Evolutionary conservation across 306 rosid genomes (phyloP), one percentile per base, ranked within the genome.

Genomic region (Mucuna pruriens): DNA sequence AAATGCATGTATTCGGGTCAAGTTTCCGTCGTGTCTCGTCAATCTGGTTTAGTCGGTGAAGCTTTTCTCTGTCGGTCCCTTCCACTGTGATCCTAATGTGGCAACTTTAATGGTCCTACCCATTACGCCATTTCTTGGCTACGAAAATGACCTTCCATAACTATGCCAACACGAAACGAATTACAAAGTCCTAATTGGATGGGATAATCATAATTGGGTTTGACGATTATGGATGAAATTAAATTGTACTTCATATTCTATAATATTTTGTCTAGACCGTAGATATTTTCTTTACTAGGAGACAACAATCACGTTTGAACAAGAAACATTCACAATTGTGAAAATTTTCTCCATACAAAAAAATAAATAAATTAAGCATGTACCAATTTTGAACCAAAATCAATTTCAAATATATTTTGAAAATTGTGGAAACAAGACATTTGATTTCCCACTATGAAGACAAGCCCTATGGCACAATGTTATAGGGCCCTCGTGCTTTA

Each of bases 401-500:
- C 6, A 31, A 51, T 22, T 45, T 58, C 19, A 58, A 49, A 58
- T 16, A 22, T 45, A 26, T 1, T 52, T 71, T 61, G 45, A 80
- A 70, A 60, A 12, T 69, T 74, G 44, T 5, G 12, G 80, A 25
- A 73, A 76, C 64, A 80, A 60, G 61, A 80, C 57, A 65, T 39
- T 82, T n/a, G n/a, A n/a, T n/a, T 71, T 62, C 49, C 63, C 57
- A 62, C 77, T n/a, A 85, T 74, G 17, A 80, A 71, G 86, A 87
- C 92, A 87, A 85, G 78, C 64, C 62, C 40, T 67, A 25, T 61
- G 22, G 73, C 84, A 74, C 72, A 77, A 71, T 74, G 55, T 52
- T 72, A 39, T 44, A 63, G 89, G 93, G 86, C 85, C 90, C 86
- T 39, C 66, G 16, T 77, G 85, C 86, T 73, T 83, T 82, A 42